Base-by-base conservation (phyloP, 2,329 filamentous ascomycete genomes). In the Juglanconis sp. region DNA sequence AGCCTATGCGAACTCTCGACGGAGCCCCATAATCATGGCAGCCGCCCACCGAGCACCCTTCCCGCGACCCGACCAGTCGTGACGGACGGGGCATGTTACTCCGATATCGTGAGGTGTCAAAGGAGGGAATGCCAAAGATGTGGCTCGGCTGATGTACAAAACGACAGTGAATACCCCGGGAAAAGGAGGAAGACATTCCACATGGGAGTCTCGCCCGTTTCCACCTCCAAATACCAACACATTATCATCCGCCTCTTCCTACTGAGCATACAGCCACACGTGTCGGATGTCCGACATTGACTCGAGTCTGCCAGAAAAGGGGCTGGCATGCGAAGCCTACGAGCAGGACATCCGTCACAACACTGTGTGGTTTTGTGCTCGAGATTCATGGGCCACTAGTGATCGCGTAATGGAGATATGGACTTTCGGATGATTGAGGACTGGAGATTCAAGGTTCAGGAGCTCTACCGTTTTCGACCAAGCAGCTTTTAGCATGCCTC, bases 1-100 rank as follows among this genome's bases (percentile, higher is more conserved):
- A 72, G 86, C 90, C 60, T 96, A 94, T 78, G 84, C 86, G 67
- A 85, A 86, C 73, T 87, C 90, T 54, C 87, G 88, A 67, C 82
- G 89, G 68, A 84, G 86, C 64, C 91, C 93, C 31, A 86, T 94
- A 69, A 86, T 96, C 65, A 80, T 85, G 72, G 72, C 74, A 36
- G 68, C 71, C 54, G 72, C 74, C 40, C 79, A 77, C 68, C 76
- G 74, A 34, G 66, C 65, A 38, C 67, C 69, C 30, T 66, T 63
- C 54, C 62, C 57, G 4, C 56, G 46, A 46, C 64, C 65, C 50
- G 55, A 60, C 57, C 63, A 67, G 32, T 54, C 46, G 36, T 48
- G 40, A 48, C n/a, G 42, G 38, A 40, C 10, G 48, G 30, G 34
- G 34, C 40, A 30, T 24, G 11, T 30, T 31, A 13, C 32, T n/a